Conservation (phyloP, 164 flowering plant genomes). For the Kalanchoe fedtschenkoi region DNA sequence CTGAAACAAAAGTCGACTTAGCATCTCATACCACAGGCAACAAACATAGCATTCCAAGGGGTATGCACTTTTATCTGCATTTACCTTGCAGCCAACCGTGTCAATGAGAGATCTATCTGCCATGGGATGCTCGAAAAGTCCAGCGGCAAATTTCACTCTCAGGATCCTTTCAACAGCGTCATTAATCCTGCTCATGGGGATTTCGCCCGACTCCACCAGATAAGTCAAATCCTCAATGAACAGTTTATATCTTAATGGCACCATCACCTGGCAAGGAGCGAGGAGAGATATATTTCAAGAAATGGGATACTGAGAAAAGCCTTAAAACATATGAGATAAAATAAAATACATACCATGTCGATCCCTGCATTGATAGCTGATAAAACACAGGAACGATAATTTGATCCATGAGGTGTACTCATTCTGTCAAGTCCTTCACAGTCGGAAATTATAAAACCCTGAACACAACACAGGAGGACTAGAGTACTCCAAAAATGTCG, state of each 20-base stretch:
- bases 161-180: constrained; percentile 85
- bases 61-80: no score
- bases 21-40: no score
- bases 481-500: neutral
- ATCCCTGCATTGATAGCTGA: constrained; percentile 72
- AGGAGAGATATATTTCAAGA: neutral
- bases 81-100: constrained; percentile 66
- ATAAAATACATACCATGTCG: constrained; percentile 50
- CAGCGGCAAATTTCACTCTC: constrained; percentile 71
- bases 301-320: neutral
- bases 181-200: constrained; percentile 58
- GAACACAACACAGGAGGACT: constrained; percentile 25
- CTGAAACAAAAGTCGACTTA: constrained; percentile 33
- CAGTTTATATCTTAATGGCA: constrained; percentile 42
- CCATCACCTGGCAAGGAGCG: constrained; percentile 58
- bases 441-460: constrained; percentile 85
- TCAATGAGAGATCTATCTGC: constrained; percentile 60
- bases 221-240: constrained; percentile 42
- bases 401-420: constrained; percentile 43
- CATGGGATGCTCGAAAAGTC: constrained; percentile 68
- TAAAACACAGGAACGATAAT: constrained; percentile 46
- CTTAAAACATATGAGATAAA: neutral
- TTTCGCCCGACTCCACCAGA: constrained; percentile 61
- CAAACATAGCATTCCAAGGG: no score
- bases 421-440: constrained; percentile 76